These are phyloP conservation scores for Xylaria sp. DNA, from an alignment of 2,329 filamentous ascomycete species.

Conservation along the genomic window DNA sequence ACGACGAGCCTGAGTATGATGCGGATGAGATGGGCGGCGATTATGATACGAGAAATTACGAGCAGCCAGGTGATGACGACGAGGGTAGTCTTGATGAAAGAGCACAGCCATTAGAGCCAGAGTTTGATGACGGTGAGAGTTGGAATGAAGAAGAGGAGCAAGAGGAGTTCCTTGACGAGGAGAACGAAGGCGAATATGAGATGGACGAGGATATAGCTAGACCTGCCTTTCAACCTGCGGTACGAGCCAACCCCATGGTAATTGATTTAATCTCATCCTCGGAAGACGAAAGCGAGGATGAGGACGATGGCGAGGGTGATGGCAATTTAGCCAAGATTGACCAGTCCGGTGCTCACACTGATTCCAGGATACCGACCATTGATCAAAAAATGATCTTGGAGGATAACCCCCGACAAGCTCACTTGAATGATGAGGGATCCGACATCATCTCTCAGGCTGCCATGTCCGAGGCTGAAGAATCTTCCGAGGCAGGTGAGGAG, in stretches of 20 bases:
- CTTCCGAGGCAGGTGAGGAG: slow-evolving; percentile 6
- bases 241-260: slow-evolving; percentile 33
- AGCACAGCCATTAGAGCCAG: slow-evolving; percentile 44
- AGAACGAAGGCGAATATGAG: slow-evolving; percentile 33
- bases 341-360: slow-evolving; percentile 12
- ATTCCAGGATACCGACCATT: slow-evolving; percentile 14
- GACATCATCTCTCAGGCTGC: slow-evolving; percentile 25
- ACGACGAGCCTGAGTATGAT: slow-evolving; percentile 49
- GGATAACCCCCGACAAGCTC: neutral
- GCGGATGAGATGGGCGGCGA: slow-evolving; percentile 49
- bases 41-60: slow-evolving; percentile 49
- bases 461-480: slow-evolving; percentile 18
- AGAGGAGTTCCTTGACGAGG: slow-evolving; percentile 31
- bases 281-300: slow-evolving; percentile 40
- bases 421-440: slow-evolving; percentile 12
- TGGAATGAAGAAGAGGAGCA: slow-evolving; percentile 43
- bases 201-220: slow-evolving; percentile 17
- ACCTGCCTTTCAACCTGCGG: slow-evolving; percentile 12
- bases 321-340: slow-evolving; percentile 3
- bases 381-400: slow-evolving; percentile 1
- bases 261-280: slow-evolving; percentile 44
- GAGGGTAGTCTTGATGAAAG: slow-evolving; percentile 49
- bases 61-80: slow-evolving; percentile 48
- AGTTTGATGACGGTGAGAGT: slow-evolving; percentile 46
- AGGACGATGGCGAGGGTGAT: slow-evolving; percentile 26